Conservation (phyloP, 257 asterid genomes). For the Ligustrum vulgare region DNA sequence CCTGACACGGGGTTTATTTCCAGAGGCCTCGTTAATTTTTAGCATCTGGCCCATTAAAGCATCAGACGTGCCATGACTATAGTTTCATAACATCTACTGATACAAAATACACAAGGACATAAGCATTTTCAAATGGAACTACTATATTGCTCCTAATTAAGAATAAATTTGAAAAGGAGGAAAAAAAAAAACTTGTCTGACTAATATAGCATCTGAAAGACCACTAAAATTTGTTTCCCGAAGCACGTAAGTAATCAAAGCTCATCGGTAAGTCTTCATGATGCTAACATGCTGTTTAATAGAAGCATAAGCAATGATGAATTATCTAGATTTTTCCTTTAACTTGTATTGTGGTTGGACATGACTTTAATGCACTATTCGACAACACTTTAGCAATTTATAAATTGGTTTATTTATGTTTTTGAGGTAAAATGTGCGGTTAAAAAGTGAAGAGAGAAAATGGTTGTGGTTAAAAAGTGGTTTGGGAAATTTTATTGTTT, state of each 20-base stretch:
- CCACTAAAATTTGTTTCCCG: not conserved
- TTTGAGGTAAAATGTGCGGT: too few relatives aligned
- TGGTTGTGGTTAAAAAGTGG: too few relatives aligned
- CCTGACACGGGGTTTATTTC: not conserved
- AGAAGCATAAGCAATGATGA: not conserved
- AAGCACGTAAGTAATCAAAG: not conserved
- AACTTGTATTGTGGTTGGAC: not conserved
- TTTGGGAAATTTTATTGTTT: too few relatives aligned
- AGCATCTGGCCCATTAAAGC: not conserved
- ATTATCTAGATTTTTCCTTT: not conserved
- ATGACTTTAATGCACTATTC: not conserved
- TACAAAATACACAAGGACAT: not conserved
- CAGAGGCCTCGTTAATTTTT: not conserved
- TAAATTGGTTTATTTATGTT: too few relatives aligned
- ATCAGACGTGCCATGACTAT: not conserved
- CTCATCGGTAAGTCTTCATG: not conserved
- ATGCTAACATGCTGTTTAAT: not conserved
- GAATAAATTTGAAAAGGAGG: too few relatives aligned
- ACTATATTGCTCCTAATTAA: not conserved
- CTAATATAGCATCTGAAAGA: not conserved
- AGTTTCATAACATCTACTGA: not conserved
- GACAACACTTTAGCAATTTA: too few relatives aligned
- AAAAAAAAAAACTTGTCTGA: not conserved
- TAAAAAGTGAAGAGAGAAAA: too few relatives aligned
- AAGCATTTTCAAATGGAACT: not conserved